Evolutionary conservation across 2,329 filamentous ascomycete species (phyloP).

Genomic region (Paracamarosporium sp.): DNA sequence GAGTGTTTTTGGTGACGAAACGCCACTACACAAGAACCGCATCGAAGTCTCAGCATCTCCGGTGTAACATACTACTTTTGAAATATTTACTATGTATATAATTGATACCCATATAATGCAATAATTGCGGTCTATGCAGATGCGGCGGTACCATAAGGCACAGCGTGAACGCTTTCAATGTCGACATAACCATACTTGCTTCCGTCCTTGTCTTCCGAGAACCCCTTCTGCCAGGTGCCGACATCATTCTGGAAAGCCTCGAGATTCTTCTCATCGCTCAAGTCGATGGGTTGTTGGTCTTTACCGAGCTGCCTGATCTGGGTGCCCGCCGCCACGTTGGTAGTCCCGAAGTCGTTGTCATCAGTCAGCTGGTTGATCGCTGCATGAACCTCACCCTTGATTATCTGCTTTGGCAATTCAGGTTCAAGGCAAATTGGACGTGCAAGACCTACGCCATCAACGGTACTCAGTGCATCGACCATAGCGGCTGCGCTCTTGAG

Average conservation of each 20-base stretch:
- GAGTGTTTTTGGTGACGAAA: slow-evolving; percentile 37
- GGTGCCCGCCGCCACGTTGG: slow-evolving; percentile 55
- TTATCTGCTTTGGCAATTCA: slow-evolving; percentile 52
- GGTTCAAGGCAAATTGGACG: slow-evolving; percentile 62
- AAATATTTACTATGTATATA: neutral
- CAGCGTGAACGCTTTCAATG: slow-evolving; percentile 42
- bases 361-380: slow-evolving; percentile 58
- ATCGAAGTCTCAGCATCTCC: neutral
- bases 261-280: slow-evolving; percentile 56
- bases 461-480: slow-evolving; percentile 62
- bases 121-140: slow-evolving; percentile 1
- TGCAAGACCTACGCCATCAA: slow-evolving; percentile 67
- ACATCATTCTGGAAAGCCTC: slow-evolving; percentile 59
- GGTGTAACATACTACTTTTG: neutral
- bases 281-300: slow-evolving; percentile 61
- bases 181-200: slow-evolving; percentile 56
- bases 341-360: slow-evolving; percentile 60
- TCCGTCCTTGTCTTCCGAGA: slow-evolving; percentile 47
- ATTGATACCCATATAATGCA: neutral
- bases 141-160: slow-evolving; percentile 45
- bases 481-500: slow-evolving; percentile 63
- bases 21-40: slow-evolving; percentile 25
- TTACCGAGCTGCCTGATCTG: slow-evolving; percentile 62
- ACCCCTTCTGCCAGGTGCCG: slow-evolving; percentile 50
- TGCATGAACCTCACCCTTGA: slow-evolving; percentile 50